Base-by-base conservation (phyloP, 805 yeast species). In the Kodamaea hsintzibuensis region DNA sequence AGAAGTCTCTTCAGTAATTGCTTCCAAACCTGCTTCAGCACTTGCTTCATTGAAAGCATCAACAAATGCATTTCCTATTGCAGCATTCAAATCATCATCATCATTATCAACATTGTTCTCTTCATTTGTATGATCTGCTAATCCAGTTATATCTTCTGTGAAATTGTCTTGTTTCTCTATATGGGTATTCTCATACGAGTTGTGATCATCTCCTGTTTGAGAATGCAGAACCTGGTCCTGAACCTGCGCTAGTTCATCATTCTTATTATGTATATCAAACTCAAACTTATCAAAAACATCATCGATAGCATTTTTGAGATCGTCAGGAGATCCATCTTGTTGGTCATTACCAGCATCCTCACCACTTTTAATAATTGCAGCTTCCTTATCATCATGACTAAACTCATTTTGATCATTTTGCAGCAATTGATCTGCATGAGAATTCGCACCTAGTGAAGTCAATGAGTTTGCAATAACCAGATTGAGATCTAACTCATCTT, bases 201-300 rank as follows among this genome's bases (percentile, higher is more conserved):
- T 43, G 22, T 44, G 25, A 18, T 50, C 56, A 33, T 47, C 53
- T 39, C 39, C 44, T 39, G 16, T 19, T 4, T 14, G 30, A 12
- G 42, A 40, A 9, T 17, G 37, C 19, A 16, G 43, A 39, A 7
- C 17, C n/a, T n/a, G n/a, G n/a, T n/a, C n/a, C n/a, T n/a, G n/a
- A n/a, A n/a, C n/a, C 25, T 40, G 10, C 13, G 2, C 35, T 30
- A 12, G 5, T 0, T 19, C 55, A 10, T 19, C 22, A 25, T 37
- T 46, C 16, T 55, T 33, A 18, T 44, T 52, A 16, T 27, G n/a
- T 7, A 12, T 35, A 35, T 44, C 51, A 57, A 59, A 63, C 52
- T 60, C 69, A 57, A 67, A 72, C 57, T 61, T 74, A 58, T 64
- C 65, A 56, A 75, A 71, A 0, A 72, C 78, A 55, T 71, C 70